These are phyloP conservation scores for Russula virescens DNA, from an alignment of 768 basidiomycete genomes.

Conservation along the genomic window DNA sequence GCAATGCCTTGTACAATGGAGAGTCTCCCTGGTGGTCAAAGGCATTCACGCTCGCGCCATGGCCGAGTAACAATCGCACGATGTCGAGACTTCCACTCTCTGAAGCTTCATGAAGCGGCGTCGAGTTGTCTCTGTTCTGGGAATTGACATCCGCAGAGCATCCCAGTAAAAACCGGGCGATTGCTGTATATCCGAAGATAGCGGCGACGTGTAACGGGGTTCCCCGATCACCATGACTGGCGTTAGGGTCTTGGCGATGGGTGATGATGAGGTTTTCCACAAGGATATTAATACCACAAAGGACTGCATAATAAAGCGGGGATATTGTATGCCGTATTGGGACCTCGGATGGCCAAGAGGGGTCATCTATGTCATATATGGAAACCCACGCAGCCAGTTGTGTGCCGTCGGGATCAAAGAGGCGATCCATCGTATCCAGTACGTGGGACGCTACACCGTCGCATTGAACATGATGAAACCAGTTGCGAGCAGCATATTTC, in stretches of 20 bases:
- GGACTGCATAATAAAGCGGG: background rate
- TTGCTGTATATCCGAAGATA: background rate
- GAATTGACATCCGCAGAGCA: background rate
- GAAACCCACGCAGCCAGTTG: background rate
- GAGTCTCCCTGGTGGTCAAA: no score
- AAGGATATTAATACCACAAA: background rate
- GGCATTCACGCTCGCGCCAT: no score
- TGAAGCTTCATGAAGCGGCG: background rate
- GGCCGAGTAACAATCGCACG: no score
- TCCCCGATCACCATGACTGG: background rate
- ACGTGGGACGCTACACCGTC: conserved; percentile 1
- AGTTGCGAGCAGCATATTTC: background rate
- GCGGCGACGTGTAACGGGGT: background rate
- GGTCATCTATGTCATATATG: background rate
- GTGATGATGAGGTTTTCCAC: background rate
- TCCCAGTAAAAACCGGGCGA: background rate
- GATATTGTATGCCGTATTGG: background rate
- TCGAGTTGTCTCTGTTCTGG: background rate
- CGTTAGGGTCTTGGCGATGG: background rate
- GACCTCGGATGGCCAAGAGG: no score
- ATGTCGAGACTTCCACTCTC: no score
- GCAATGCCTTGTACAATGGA: no score
- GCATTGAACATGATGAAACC: conserved; percentile 1
- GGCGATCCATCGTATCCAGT: background rate
- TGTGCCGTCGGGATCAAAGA: conserved; percentile 2